Evolutionary conservation across 2,329 filamentous ascomycete species (phyloP).

Genomic region (Penicillium nordicum): DNA sequence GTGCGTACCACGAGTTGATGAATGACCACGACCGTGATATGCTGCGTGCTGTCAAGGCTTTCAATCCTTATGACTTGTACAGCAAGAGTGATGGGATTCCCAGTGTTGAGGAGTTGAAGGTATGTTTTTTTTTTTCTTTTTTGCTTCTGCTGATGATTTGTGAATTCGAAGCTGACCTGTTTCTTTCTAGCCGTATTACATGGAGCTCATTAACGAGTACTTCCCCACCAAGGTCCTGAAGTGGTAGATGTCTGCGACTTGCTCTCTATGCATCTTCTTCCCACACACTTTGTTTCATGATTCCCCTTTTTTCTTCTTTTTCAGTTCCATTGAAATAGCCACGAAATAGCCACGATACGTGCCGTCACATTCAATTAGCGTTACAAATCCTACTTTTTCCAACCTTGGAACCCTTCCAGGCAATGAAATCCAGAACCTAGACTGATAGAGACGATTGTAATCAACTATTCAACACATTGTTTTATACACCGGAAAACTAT

Average conservation of each 20-base stretch:
- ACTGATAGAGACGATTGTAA: neutral
- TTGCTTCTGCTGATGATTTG: too few relatives aligned
- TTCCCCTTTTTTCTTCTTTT: constrained; percentile 17
- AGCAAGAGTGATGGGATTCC: constrained; percentile 85
- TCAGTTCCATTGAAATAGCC: neutral
- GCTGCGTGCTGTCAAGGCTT: constrained; percentile 75
- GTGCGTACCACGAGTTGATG: constrained; percentile 80
- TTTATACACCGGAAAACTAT: neutral
- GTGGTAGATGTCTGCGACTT: constrained; percentile 53
- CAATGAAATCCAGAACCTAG: neutral
- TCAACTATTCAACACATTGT: neutral
- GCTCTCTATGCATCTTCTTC: constrained; percentile 1
- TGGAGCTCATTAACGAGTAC: constrained; percentile 71
- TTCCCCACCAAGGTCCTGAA: constrained; percentile 65
- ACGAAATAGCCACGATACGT: neutral
- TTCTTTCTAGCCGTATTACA: constrained; percentile 58
- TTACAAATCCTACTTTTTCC: neutral
- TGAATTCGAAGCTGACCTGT: neutral
- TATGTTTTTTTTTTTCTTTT: neutral
- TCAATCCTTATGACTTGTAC: constrained; percentile 90
- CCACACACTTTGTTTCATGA: constrained; percentile 9
- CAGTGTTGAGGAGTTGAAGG: constrained; percentile 69
- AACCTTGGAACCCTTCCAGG: neutral
- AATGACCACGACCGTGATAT: constrained; percentile 74
- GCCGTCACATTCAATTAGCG: constrained; percentile 3